Evolutionary conservation across 1,139 yeast species (phyloP), one percentile per base, ranked within the genome.

Genomic region (Pichia sp.): DNA sequence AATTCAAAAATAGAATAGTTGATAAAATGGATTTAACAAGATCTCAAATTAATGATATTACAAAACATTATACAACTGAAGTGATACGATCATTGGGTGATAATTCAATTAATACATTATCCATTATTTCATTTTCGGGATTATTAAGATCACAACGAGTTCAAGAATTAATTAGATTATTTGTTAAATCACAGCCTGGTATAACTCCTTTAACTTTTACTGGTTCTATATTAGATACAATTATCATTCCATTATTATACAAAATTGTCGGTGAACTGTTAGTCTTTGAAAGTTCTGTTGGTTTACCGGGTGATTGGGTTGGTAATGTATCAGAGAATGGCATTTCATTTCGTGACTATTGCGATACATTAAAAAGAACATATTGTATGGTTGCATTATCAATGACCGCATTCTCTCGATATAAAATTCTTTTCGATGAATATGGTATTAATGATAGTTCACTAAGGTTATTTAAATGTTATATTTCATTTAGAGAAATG

Each of bases 251-350:
- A 0, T 44, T 53, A 31, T 49, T 65, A 10, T 61, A 63, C 46
- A 61, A 59, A 44, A 53, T 54, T 30, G 58, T 65, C 18, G 69
- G 70, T 14, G 66, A 66, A 44, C 45, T 62, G 45, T 43, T 64
- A 47, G 58, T 60, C 3, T 49, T 56, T 48, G 62, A 59, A 16
- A 49, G 49, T 16, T 56, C 60, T 11, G 47, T 49, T 10, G 58
- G 56, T 1, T 31, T 54, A 16, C 51, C 53, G 1, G 52, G 49
- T 14, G 54, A 50, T 29, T 44, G 52, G 41, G 41, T 43, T 10
- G 55, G 49, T 3, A 45, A 46, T 7, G 56, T 52, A n/a, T 36
- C 46, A 1, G 48, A 45, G n/a, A 44, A 44, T 46, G 61, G 55
- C 9, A 36, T 49, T 10, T 52, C 50, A 2, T 58, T 59, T 33